phyloP scores from a whole-genome alignment of 768 basidiomycete species.

The Roridomyces roridus region DNA sequence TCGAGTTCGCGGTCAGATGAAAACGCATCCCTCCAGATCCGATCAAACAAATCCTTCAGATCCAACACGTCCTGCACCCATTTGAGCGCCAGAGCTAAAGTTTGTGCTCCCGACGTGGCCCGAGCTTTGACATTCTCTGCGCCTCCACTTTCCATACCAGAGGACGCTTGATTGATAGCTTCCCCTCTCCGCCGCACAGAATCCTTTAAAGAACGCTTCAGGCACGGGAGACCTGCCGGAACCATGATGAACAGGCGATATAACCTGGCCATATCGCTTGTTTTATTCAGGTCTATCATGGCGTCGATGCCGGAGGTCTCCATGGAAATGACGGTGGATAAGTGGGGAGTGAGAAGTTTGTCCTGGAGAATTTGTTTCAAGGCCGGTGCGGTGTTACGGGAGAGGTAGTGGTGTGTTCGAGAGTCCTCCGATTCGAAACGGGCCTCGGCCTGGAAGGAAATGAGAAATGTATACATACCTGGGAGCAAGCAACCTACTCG shows the following conservation, averaged over 20 bases:
- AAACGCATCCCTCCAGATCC: conserved; percentile 75
- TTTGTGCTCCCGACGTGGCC: conserved; percentile 46
- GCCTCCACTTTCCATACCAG: conserved; percentile 44
- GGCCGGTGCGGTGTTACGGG: conserved; percentile 70
- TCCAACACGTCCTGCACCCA: conserved; percentile 95
- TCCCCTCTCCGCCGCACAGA: conserved; percentile 78
- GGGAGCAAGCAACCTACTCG: conserved; percentile 57
- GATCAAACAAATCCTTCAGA: conserved; percentile 91
- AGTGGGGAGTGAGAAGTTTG: conserved; percentile 78
- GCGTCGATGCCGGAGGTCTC: conserved; percentile 82
- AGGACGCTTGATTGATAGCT: conserved; percentile 75
- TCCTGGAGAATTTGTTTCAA: conserved; percentile 80
- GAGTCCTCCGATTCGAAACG: conserved; percentile 85
- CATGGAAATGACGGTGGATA: conserved; percentile 78
- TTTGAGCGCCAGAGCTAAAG: conserved; percentile 70
- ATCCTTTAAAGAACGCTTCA: conserved; percentile 73
- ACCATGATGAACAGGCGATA: conserved; percentile 79
- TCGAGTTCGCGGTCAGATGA: conserved; percentile 77
- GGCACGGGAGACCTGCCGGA: conserved; percentile 63
- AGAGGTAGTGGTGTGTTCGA: conserved; percentile 86
- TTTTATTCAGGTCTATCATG: conserved; percentile 85
- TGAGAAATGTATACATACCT: background rate
- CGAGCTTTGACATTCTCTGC: conserved; percentile 47
- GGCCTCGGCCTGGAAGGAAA: conserved; percentile 66
- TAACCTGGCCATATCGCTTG: conserved; percentile 77